Evolutionary conservation across 352 stramenopile genomes (phyloP).

Genomic region (Phytophthora pinifolia): DNA sequence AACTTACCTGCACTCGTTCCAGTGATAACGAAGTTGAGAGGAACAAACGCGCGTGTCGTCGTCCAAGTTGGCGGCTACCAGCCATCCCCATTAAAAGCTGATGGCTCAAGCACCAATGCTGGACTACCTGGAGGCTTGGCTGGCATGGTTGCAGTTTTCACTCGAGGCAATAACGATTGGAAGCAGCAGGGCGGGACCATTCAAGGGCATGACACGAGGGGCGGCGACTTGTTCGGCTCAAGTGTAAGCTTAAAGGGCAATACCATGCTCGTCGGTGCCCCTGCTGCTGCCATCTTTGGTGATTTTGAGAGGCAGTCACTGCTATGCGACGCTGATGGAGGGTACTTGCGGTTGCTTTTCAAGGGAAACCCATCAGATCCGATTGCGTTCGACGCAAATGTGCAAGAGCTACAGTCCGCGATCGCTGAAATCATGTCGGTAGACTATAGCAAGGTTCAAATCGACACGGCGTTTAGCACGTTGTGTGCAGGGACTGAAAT

Average conservation of each 20-base stretch:
- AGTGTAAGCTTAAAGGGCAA: slow-evolving; percentile 67
- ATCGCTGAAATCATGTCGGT: slow-evolving; percentile 65
- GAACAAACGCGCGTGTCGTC: slow-evolving; percentile 53
- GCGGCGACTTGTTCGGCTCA: slow-evolving; percentile 70
- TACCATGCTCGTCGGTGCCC: slow-evolving; percentile 60
- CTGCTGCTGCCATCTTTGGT: slow-evolving; percentile 62
- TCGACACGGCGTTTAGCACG: slow-evolving; percentile 49
- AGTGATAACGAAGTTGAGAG: slow-evolving; percentile 53
- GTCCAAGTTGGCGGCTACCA: slow-evolving; percentile 60
- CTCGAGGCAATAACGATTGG: slow-evolving; percentile 70
- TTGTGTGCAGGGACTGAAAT: slow-evolving; percentile 60
- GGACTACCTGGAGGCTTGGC: slow-evolving; percentile 58
- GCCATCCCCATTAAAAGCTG: slow-evolving; percentile 27
- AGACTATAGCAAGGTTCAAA: slow-evolving; percentile 47
- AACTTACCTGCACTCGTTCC: slow-evolving; percentile 66
- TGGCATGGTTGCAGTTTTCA: slow-evolving; percentile 69
- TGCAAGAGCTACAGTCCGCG: slow-evolving; percentile 42
- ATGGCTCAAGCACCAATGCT: slow-evolving; percentile 39
- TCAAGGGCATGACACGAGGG: slow-evolving; percentile 51
- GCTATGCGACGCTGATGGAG: slow-evolving; percentile 71
- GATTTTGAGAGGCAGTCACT: slow-evolving; percentile 76
- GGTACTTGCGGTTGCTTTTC: slow-evolving; percentile 70
- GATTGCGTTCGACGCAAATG: slow-evolving; percentile 63
- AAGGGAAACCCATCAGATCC: slow-evolving; percentile 48
- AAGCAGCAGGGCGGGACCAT: slow-evolving; percentile 67